These are phyloP conservation scores for Rhodomyrtus psidioides DNA, from an alignment of 441 rosid genomes.

Conservation along the genomic window DNA sequence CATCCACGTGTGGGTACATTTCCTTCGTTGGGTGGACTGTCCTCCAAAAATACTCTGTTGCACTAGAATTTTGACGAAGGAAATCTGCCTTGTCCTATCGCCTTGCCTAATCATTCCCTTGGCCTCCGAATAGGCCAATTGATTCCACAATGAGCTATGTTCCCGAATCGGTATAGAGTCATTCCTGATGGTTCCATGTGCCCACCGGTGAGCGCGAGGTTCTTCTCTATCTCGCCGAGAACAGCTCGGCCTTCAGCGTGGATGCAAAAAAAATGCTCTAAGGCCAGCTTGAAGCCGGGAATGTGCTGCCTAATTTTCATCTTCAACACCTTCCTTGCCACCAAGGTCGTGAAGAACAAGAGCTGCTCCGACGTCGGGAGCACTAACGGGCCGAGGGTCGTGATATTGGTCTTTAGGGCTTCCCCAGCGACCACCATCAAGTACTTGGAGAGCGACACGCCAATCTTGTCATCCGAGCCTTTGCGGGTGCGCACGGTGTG, in stretches of 20 bases:
- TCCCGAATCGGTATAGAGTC: slow-evolving; percentile 31
- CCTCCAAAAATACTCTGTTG: slow-evolving; percentile 16
- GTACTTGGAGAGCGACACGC: slow-evolving; percentile 35
- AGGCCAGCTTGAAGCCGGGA: slow-evolving; percentile 36
- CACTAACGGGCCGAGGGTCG: slow-evolving; percentile 27
- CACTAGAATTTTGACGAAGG: slow-evolving; percentile 35
- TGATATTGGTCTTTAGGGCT: slow-evolving; percentile 35
- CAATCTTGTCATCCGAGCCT: slow-evolving; percentile 41
- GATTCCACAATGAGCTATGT: slow-evolving; percentile 34
- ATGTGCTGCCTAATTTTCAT: slow-evolving; percentile 30
- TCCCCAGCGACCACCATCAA: slow-evolving; percentile 36
- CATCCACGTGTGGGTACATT: too few species aligned
- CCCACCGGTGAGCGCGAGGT: slow-evolving; percentile 26
- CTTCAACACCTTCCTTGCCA: too few species aligned
- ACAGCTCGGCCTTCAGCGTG: slow-evolving; percentile 36
- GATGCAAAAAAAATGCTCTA: slow-evolving; percentile 38
- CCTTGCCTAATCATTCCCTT: slow-evolving; percentile 33
- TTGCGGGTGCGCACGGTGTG: too few species aligned
- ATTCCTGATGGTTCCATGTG: slow-evolving; percentile 37
- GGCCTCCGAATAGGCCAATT: too few species aligned
- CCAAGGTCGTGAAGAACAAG: slow-evolving; percentile 19
- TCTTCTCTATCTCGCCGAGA: slow-evolving; percentile 29
- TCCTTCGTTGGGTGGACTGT: too few species aligned
- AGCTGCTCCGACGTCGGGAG: slow-evolving; percentile 38
- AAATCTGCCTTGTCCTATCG: slow-evolving; percentile 36